Conservation (phyloP, 345 rosid genomes). For the Rhodomyrtus tomentosa region DNA sequence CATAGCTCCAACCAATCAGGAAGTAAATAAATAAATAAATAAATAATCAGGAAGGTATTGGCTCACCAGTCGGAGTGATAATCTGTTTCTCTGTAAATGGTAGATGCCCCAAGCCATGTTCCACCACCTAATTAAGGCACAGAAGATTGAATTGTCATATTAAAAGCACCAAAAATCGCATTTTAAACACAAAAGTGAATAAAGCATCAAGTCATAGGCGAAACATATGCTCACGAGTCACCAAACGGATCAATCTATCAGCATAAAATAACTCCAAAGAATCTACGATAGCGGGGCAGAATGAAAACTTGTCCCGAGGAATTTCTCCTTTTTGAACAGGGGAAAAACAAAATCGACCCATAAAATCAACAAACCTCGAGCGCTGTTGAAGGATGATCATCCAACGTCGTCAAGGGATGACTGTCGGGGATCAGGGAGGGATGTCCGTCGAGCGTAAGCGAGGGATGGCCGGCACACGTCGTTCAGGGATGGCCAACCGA, state of each 20-base stretch:
- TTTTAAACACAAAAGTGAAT: neutral
- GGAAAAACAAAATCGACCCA: no score
- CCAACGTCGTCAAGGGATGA: no score
- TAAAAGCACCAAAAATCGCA: neutral
- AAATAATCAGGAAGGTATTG: neutral
- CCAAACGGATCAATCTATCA: constrained; percentile 97
- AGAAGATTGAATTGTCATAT: neutral
- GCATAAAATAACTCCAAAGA: constrained; percentile 92
- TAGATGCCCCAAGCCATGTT: constrained; percentile 96
- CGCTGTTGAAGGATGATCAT: no score
- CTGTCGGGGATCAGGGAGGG: no score
- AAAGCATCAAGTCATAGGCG: neutral
- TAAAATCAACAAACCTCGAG: no score
- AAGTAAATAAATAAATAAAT: neutral
- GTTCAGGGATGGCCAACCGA: no score
- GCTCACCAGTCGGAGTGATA: constrained; percentile 89
- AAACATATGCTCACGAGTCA: constrained; percentile 26
- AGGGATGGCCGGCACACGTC: no score
- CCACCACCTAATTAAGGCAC: constrained; percentile 62
- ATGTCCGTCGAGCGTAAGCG: no score
- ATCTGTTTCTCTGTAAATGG: constrained; percentile 98
- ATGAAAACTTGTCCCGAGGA: no score
- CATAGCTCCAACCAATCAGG: neutral
- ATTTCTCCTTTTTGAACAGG: no score
- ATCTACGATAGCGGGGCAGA: no score